These are phyloP conservation scores for Rhodotorula sp. DNA, from an alignment of 1,284 basidiomycete genomes.

Conservation along the genomic window DNA sequence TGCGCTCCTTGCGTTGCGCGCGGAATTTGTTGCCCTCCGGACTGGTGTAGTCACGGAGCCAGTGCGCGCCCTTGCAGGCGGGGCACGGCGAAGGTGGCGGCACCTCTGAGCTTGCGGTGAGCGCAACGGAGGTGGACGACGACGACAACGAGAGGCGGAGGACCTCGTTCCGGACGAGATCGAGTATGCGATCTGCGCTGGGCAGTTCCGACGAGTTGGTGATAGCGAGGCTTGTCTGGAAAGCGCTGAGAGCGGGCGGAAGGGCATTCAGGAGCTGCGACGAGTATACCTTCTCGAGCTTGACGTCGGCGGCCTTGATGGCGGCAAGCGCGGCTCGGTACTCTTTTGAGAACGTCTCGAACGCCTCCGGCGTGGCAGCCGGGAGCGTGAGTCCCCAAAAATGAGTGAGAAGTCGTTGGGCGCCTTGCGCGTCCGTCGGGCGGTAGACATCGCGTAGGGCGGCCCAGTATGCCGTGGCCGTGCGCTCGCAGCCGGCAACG, in stretches of 20 bases:
- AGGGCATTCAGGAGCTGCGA: constrained; percentile 1
- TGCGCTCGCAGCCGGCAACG: neutral
- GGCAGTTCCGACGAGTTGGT: neutral
- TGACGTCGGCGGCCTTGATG: neutral
- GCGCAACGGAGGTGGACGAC: too few relatives aligned
- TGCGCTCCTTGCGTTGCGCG: neutral
- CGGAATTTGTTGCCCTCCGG: too few relatives aligned
- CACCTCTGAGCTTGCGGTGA: neutral
- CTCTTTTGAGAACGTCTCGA: neutral
- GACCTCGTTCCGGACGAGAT: too few relatives aligned
- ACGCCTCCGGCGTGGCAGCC: neutral
- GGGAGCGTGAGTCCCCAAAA: constrained; percentile 2
- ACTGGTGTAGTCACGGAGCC: neutral
- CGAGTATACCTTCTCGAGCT: neutral
- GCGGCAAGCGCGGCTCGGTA: neutral
- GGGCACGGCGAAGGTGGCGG: neutral
- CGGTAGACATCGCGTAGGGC: neutral
- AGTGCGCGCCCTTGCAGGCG: neutral
- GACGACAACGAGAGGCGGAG: too few relatives aligned
- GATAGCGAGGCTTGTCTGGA: neutral
- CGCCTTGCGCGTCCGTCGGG: neutral
- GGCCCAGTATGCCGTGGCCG: neutral
- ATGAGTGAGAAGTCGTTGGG: neutral
- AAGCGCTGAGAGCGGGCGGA: neutral
- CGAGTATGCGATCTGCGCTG: neutral